Evolutionary conservation across 1,284 basidiomycete species (phyloP).

Genomic region (Cryptococcus hybrid): DNA sequence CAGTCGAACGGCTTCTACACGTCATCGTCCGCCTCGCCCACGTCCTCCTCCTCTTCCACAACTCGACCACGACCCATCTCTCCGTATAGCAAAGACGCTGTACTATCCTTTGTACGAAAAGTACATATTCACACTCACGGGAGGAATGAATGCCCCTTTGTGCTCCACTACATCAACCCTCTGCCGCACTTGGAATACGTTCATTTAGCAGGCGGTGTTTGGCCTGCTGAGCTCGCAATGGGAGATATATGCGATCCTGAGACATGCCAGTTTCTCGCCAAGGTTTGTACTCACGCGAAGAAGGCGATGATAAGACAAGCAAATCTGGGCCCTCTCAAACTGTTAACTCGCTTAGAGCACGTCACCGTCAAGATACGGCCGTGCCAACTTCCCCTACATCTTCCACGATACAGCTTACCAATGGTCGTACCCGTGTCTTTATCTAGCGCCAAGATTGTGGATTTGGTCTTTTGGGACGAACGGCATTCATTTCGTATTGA

Average conservation of each 20-base stretch:
- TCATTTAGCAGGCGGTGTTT: slow-evolving; percentile 5
- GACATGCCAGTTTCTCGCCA: slow-evolving; percentile 12
- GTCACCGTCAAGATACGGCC: slow-evolving; percentile 5
- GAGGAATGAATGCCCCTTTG: slow-evolving; percentile 12
- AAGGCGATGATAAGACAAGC: slow-evolving; percentile 4
- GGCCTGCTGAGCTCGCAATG: not conserved
- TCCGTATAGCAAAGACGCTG: slow-evolving; percentile 1
- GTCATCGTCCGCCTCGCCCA: not conserved
- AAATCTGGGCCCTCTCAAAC: not conserved
- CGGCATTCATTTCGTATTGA: slow-evolving; percentile 5
- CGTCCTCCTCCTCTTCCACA: not conserved
- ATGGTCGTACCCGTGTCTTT: too few relatives aligned
- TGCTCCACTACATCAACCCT: slow-evolving; percentile 11
- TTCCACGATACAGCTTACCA: not conserved
- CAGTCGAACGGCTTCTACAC: not conserved
- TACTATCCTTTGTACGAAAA: not conserved
- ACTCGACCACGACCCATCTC: not conserved
- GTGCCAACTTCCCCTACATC: slow-evolving; percentile 9
- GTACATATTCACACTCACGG: not conserved
- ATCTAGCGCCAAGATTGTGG: not conserved
- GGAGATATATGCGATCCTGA: not conserved
- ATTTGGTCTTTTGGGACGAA: slow-evolving; percentile 10
- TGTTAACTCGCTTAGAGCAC: not conserved
- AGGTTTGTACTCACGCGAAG: slow-evolving; percentile 4
- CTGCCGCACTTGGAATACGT: slow-evolving; percentile 9